Evolutionary conservation across 2,329 filamentous ascomycete species (phyloP).

Genomic region (Pseudogymnoascus sp.): DNA sequence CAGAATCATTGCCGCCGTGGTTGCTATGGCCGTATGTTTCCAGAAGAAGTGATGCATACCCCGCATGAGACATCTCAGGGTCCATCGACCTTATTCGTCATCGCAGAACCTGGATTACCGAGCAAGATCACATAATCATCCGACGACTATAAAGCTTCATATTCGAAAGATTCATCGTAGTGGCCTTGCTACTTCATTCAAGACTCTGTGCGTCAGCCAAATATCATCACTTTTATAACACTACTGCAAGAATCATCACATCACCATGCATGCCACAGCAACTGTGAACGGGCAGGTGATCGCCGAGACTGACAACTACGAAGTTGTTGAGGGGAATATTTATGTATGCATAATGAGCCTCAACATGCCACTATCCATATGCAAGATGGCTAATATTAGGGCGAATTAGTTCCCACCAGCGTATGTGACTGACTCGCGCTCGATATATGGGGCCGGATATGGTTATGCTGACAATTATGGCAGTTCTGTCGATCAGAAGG

Average conservation of each 20-base stretch:
- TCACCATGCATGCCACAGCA: conserved; percentile 21
- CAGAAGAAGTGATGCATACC: not conserved
- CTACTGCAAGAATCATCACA: not conserved
- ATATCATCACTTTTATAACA: not conserved
- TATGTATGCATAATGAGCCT: conserved; percentile 29
- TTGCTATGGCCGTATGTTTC: not conserved
- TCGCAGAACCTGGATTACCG: not conserved
- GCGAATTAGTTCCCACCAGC: conserved; percentile 28
- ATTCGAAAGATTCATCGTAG: not conserved
- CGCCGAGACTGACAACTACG: conserved; percentile 37
- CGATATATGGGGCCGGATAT: not conserved
- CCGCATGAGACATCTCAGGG: not conserved
- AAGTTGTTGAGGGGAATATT: conserved; percentile 40
- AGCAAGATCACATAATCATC: conserved; percentile 1
- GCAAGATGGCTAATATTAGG: not conserved
- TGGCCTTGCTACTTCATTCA: not conserved
- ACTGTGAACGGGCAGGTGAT: conserved; percentile 36
- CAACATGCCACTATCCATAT: not conserved
- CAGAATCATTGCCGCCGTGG: not conserved
- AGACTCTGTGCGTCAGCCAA: not conserved
- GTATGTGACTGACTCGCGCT: conserved; percentile 19
- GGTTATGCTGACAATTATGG: conserved; percentile 13
- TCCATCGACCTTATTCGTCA: not conserved
- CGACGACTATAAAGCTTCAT: not conserved
- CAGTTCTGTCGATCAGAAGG: conserved; percentile 31